phyloP scores from a whole-genome alignment of 495 filamentous ascomycete genomes.

The Gamarada debralockiae region DNA sequence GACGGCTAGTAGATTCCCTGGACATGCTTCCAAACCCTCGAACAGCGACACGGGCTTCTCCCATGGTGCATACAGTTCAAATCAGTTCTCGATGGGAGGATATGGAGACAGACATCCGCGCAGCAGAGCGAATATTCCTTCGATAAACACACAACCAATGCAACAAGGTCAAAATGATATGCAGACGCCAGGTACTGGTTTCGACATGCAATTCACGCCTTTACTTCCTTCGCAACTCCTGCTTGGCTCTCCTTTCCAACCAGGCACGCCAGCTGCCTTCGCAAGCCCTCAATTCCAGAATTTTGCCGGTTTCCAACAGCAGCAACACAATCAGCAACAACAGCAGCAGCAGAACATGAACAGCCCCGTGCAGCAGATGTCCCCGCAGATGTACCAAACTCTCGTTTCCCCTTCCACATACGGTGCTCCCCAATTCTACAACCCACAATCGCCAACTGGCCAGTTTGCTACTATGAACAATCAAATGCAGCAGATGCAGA shows the following conservation, averaged over 20 bases:
- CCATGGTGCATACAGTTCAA: constrained; percentile 83
- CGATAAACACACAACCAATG: constrained; percentile 76
- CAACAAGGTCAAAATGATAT: constrained; percentile 62
- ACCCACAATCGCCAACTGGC: constrained; percentile 82
- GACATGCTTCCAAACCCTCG: constrained; percentile 67
- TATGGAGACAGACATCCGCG: constrained; percentile 82
- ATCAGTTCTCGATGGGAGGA: constrained; percentile 61
- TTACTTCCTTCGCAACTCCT: constrained; percentile 91
- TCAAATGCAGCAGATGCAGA: constrained; percentile 47
- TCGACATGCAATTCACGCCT: constrained; percentile 98
- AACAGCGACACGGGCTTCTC: constrained; percentile 85
- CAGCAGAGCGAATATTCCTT: constrained; percentile 72
- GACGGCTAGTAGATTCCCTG: constrained; percentile 52
- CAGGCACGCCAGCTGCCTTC: constrained; percentile 86
- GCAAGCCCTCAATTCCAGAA: constrained; percentile 86
- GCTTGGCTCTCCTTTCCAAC: constrained; percentile 94
- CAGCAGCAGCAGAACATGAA: constrained; percentile 39
- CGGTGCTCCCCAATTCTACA: constrained; percentile 69
- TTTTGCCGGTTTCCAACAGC: constrained; percentile 71
- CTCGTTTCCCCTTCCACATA: constrained; percentile 74
- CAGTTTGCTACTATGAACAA: constrained; percentile 63
- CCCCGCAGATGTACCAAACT: constrained; percentile 71
- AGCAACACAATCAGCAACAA: constrained; percentile 60
- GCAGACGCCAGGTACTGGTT: constrained; percentile 80
- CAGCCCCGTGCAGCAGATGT: constrained; percentile 53